Percentiles rank a stretch among this genome's conserved stretches.
Conservation (phyloP, 2,329 filamentous ascomycete genomes). For the Pseudogymnoascus sp. region DNA sequence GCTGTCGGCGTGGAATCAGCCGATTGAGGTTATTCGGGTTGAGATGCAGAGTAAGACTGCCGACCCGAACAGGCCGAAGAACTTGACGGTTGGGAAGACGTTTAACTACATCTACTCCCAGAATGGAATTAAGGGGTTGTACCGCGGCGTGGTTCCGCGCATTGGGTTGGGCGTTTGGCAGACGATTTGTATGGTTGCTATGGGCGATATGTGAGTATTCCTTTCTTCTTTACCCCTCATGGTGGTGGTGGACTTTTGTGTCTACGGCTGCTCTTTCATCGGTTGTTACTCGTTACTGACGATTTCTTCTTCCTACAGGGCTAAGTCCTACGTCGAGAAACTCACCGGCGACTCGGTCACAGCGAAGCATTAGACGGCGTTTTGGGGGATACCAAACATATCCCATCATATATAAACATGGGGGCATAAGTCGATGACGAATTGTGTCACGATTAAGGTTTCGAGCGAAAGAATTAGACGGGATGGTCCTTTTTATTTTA, state of each 20-base stretch:
- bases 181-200: constrained; percentile 99
- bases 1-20: constrained; percentile 96
- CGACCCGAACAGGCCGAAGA: constrained; percentile 96
- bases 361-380: constrained; percentile 51
- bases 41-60: constrained; percentile 99
- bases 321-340: constrained; percentile 59
- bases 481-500: too few species aligned
- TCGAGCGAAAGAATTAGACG: background rate
- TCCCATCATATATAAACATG: background rate
- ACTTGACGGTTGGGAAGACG: constrained; percentile 90
- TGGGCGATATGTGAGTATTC: too few species aligned
- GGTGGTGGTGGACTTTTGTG: too few species aligned
- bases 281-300: too few species aligned
- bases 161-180: constrained; percentile 97
- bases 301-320: too few species aligned
- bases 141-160: constrained; percentile 88
- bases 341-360: constrained; percentile 55
- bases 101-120: constrained; percentile 79
- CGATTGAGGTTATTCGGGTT: constrained; percentile 97
- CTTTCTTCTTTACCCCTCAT: too few species aligned
- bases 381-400: background rate
- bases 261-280: too few species aligned
- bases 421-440: too few species aligned
- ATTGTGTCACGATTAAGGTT: background rate
- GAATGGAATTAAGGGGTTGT: constrained; percentile 86